Conservation (phyloP, 2,329 filamentous ascomycete genomes). For the Arachnomyces sp. region DNA sequence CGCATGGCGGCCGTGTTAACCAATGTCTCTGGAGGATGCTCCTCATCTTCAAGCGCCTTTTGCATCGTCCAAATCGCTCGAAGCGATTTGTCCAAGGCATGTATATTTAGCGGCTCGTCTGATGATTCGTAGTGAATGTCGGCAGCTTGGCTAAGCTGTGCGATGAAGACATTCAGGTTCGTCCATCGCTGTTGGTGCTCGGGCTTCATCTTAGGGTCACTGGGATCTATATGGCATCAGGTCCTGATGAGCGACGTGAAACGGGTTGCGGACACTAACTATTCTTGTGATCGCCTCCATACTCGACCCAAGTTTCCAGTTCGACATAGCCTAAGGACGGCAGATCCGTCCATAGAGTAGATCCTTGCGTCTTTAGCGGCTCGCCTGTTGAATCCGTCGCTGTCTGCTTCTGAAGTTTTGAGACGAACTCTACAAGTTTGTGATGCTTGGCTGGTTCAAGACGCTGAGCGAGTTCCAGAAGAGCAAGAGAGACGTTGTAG, state of each 20-base stretch:
- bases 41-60: conserved; percentile 10
- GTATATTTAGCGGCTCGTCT: conserved; percentile 1
- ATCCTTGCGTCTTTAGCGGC: conserved; percentile 6
- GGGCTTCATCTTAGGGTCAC: too few relatives aligned
- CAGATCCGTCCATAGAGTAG: conserved; percentile 12
- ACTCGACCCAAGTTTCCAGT: conserved; percentile 12
- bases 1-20: conserved; percentile 9
- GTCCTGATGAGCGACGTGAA: neutral
- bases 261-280: neutral
- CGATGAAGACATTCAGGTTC: conserved; percentile 10
- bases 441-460: conserved; percentile 11
- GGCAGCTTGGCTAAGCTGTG: conserved; percentile 12
- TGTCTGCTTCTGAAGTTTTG: conserved; percentile 9
- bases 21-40: conserved; percentile 7
- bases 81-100: conserved; percentile 11
- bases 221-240: too few relatives aligned
- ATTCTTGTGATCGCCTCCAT: conserved; percentile 13
- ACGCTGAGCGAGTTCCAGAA: conserved; percentile 13
- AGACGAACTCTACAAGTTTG: conserved; percentile 13
- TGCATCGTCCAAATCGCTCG: conserved; percentile 6
- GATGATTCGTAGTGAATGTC: conserved; percentile 8
- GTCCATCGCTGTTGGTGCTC: too few relatives aligned
- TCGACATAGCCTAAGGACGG: conserved; percentile 14
- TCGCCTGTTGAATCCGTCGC: conserved; percentile 9
- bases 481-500: conserved; percentile 12